These are phyloP conservation scores for Aureococcus anophagefferens DNA, from an alignment of 108 stramenopile genomes.

Conservation along the genomic window DNA sequence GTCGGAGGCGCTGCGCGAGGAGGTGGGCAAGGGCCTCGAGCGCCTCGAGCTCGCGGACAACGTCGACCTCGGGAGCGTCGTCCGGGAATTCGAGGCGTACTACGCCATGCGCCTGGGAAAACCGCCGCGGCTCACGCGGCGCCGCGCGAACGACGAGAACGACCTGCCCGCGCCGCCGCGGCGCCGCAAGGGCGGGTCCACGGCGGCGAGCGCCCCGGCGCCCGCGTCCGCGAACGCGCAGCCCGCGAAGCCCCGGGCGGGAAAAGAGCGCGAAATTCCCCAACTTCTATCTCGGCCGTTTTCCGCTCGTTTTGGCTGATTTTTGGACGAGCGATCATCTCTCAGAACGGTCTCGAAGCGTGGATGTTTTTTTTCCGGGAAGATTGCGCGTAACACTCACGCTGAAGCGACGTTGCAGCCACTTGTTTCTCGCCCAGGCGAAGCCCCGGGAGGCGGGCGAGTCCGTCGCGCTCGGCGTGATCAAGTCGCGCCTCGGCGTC, in stretches of 20 bases:
- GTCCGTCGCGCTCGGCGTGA: not conserved
- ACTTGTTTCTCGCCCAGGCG: no score
- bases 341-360: no score
- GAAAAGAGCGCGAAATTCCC: no score
- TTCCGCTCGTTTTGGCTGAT: no score
- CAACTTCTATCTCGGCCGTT: no score
- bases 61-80: slow-evolving; percentile 36
- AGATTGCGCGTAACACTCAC: no score
- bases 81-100: slow-evolving; percentile 49
- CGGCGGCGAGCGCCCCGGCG: not conserved
- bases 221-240: no score
- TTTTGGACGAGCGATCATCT: no score
- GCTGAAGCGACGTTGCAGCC: no score
- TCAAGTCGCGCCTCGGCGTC: not conserved
- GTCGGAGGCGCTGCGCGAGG: not conserved
- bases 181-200: not conserved
- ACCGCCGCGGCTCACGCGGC: slow-evolving; percentile 17
- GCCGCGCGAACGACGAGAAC: not conserved
- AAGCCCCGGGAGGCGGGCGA: not conserved
- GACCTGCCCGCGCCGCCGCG: not conserved
- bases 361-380: no score
- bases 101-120: slow-evolving; percentile 43
- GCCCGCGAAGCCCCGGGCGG: no score
- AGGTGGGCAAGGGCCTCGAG: not conserved
- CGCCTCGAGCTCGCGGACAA: slow-evolving; percentile 47